phyloP scores from a whole-genome alignment of 73 alveolate species.

The Paramecium sexaurelia region DNA sequence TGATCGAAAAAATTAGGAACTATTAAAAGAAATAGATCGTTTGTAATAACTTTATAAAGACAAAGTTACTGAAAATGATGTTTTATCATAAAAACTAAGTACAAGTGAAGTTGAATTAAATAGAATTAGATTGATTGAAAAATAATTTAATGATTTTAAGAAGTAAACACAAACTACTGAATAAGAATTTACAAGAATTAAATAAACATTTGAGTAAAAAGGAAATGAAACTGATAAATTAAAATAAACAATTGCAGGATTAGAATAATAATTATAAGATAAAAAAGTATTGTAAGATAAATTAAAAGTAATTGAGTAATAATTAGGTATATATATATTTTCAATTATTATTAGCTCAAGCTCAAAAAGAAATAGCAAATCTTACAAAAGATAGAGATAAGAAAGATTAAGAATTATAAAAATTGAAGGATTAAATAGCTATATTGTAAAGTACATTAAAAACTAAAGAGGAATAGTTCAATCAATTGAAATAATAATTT shows the following conservation, averaged over 20 bases:
- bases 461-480: background rate
- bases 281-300: background rate
- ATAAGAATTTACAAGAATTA: slow-evolving; percentile 21
- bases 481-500: background rate
- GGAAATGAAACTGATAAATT: slow-evolving; percentile 23
- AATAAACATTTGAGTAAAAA: slow-evolving; percentile 7
- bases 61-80: background rate
- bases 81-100: slow-evolving; percentile 24
- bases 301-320: background rate
- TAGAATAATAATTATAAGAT: slow-evolving; percentile 37
- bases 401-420: background rate
- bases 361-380: background rate
- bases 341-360: background rate
- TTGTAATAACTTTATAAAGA: background rate
- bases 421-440: background rate
- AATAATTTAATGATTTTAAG: slow-evolving; percentile 32
- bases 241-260: background rate
- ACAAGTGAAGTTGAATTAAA: slow-evolving; percentile 3
- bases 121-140: slow-evolving; percentile 28
- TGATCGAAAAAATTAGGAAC: background rate
- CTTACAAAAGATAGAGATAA: background rate
- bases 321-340: slow-evolving; percentile 15
- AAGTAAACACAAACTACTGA: slow-evolving; percentile 2
- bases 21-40: slow-evolving; percentile 18
- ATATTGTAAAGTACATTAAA: background rate